phyloP scores from a whole-genome alignment of 2,329 filamentous ascomycete species.

The Pseudogymnoascus sp. region DNA sequence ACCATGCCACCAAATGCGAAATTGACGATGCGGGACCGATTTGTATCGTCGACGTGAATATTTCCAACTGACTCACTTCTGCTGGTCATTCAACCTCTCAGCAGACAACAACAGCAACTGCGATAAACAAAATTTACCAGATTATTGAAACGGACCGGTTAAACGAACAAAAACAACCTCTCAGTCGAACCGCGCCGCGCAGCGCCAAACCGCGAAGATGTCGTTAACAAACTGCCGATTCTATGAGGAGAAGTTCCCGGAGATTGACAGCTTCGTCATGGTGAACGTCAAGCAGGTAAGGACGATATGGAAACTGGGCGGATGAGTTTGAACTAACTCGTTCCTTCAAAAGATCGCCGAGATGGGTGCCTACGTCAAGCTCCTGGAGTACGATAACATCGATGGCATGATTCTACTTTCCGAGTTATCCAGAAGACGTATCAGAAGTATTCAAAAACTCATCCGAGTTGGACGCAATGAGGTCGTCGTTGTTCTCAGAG shows the following conservation, averaged over 20 bases:
- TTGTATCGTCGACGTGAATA: slow-evolving; percentile 7
- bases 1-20: slow-evolving; percentile 9
- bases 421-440: slow-evolving; percentile 95
- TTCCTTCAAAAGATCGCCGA: slow-evolving; percentile 68
- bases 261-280: slow-evolving; percentile 99
- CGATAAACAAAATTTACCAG: neutral
- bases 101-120: neutral
- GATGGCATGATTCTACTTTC: slow-evolving; percentile 99
- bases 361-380: slow-evolving; percentile 99
- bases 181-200: slow-evolving; percentile 5
- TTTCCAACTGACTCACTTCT: slow-evolving; percentile 7
- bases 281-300: slow-evolving; percentile 96
- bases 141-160: neutral
- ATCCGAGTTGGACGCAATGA: slow-evolving; percentile 97
- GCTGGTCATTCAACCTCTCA: slow-evolving; percentile 5
- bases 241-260: slow-evolving; percentile 95
- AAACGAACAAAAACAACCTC: slow-evolving; percentile 7
- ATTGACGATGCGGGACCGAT: slow-evolving; percentile 10
- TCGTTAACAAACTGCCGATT: slow-evolving; percentile 95
- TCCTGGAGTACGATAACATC: slow-evolving; percentile 99
- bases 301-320: slow-evolving; percentile 13
- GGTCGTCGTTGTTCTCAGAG: slow-evolving; percentile 94
- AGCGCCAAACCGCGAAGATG: slow-evolving; percentile 54
- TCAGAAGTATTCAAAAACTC: slow-evolving; percentile 96
- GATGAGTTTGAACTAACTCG: neutral